A percentile compares a stretch with the other conserved stretches of the same genome.
These are phyloP conservation scores for Fusarium stilboides DNA, from an alignment of 2,329 filamentous ascomycete genomes.

Conservation along the genomic window DNA sequence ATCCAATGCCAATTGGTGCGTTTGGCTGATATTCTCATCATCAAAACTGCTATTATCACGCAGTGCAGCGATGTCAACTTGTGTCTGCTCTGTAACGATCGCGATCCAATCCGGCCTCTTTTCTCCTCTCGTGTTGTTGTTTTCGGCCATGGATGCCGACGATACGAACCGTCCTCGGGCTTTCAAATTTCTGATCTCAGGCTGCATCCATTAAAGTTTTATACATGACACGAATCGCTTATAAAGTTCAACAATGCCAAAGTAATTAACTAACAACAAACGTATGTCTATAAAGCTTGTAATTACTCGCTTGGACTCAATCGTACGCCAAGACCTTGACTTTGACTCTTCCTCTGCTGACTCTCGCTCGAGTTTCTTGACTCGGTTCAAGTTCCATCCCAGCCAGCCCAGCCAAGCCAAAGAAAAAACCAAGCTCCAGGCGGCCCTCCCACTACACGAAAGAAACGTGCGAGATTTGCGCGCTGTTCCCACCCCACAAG, in stretches of 20 bases:
- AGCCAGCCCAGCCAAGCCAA: constrained; percentile 6
- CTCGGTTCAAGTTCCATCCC: constrained; percentile 4
- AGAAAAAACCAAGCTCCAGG: constrained; percentile 7
- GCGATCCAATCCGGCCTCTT: constrained; percentile 10
- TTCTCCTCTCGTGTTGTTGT: constrained; percentile 10
- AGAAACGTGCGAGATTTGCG: constrained; percentile 24
- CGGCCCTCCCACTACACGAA: constrained; percentile 6
- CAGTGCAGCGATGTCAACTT: neutral
- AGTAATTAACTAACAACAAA: neutral
- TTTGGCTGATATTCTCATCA: too few relatives aligned
- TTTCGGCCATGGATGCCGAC: constrained; percentile 5
- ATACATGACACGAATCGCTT: too few relatives aligned
- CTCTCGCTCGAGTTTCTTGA: neutral
- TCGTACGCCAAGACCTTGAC: neutral
- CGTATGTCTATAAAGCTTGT: neutral
- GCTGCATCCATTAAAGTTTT: too few relatives aligned
- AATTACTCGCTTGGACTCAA: neutral
- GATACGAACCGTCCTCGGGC: neutral
- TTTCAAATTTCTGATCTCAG: neutral
- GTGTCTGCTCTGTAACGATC: neutral
- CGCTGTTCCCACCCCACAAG: constrained; percentile 4
- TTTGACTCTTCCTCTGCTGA: neutral
- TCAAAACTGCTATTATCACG: neutral
- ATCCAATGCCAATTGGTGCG: too few relatives aligned
- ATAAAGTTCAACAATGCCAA: neutral